Evolutionary conservation across 176 grass and related monocot species (phyloP).

Genomic region (Eleusine coracana): DNA sequence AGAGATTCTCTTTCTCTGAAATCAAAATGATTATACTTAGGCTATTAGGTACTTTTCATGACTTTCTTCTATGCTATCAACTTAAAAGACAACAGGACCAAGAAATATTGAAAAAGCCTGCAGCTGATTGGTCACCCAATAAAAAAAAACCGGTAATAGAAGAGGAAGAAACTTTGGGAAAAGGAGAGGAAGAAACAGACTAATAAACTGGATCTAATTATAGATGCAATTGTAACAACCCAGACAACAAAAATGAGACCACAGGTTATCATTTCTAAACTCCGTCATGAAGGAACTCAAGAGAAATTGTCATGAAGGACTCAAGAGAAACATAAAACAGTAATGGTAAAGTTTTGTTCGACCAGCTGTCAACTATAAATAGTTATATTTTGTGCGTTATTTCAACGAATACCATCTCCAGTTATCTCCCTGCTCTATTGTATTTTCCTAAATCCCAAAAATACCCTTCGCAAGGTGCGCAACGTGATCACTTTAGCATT

Average conservation of each 20-base stretch:
- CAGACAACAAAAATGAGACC: not conserved
- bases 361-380: not conserved
- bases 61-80: slow-evolving; percentile 12
- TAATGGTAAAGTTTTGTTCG: not conserved
- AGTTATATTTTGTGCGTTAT: slow-evolving; percentile 1
- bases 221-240: not conserved
- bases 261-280: not conserved
- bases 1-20: slow-evolving; percentile 96
- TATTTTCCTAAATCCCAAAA: slow-evolving; percentile 25
- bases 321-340: not conserved
- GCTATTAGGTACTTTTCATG: not conserved
- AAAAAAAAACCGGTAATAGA: not conserved
- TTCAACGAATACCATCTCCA: not conserved
- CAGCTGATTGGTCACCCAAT: not conserved
- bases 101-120: slow-evolving; percentile 13
- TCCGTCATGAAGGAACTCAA: not conserved
- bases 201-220: not conserved
- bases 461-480: slow-evolving; percentile 32
- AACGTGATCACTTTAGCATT: slow-evolving; percentile 19
- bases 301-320: not conserved
- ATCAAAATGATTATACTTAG: slow-evolving; percentile 24
- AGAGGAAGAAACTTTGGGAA: not conserved
- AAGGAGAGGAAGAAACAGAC: not conserved
- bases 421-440: not conserved
- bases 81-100: slow-evolving; percentile 12